A percentile compares a stretch with the other conserved stretches of the same genome.
Conservation (phyloP, 2,329 filamentous ascomycete species). For the Colletotrichum siamense region DNA sequence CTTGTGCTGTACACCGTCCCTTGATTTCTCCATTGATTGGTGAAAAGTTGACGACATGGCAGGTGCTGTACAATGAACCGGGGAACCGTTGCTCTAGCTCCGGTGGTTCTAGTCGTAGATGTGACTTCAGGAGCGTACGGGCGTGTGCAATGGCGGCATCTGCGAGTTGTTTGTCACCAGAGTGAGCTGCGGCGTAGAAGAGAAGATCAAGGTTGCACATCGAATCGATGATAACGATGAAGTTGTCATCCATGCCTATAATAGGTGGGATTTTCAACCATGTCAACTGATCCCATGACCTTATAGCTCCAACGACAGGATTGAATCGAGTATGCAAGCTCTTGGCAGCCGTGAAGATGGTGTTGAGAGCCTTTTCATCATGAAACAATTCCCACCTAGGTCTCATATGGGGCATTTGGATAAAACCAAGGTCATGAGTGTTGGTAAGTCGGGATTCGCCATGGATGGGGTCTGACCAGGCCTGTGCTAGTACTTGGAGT, state of each 20-base stretch:
- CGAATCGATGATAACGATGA: slow-evolving; percentile 47
- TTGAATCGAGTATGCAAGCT: neutral
- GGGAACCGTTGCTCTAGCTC: neutral
- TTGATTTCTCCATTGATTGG: neutral
- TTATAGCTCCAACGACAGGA: neutral
- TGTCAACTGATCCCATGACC: slow-evolving; percentile 9
- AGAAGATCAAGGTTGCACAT: slow-evolving; percentile 45
- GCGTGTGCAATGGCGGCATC: slow-evolving; percentile 46
- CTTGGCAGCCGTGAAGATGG: slow-evolving; percentile 38
- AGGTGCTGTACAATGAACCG: neutral
- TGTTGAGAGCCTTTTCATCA: slow-evolving; percentile 39
- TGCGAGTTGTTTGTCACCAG: slow-evolving; percentile 30
- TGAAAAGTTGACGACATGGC: neutral
- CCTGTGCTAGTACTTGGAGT: slow-evolving; percentile 26
- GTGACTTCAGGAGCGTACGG: slow-evolving; percentile 33
- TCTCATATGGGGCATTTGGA: slow-evolving; percentile 52
- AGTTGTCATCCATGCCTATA: slow-evolving; percentile 32
- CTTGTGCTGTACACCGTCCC: slow-evolving; percentile 46
- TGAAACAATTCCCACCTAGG: slow-evolving; percentile 51
- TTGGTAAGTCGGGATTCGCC: slow-evolving; percentile 47
- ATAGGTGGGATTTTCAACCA: slow-evolving; percentile 32
- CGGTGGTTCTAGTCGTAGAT: neutral
- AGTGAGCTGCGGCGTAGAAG: slow-evolving; percentile 41
- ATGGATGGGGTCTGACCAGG: slow-evolving; percentile 40
- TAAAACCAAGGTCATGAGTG: slow-evolving; percentile 61